Evolutionary conservation across 306 rosid species (phyloP), one percentile per base, ranked within the genome.

Genomic region (Prinsepia uniflora): DNA sequence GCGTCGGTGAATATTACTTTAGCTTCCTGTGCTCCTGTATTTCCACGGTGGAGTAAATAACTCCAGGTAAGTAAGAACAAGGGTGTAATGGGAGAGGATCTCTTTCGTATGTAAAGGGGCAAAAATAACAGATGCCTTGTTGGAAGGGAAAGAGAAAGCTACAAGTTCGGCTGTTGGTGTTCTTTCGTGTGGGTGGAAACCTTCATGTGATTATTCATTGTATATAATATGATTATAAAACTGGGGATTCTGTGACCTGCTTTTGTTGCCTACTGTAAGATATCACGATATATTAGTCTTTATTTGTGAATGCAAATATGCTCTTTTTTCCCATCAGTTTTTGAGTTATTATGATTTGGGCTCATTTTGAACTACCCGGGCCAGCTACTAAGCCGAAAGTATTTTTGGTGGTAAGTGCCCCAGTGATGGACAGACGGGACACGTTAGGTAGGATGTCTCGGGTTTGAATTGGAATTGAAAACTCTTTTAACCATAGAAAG

Each of bases 151-250:
- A 53, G 41, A 12, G 4, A 14, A 10, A 30, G 36, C 2, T 30
- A 30, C 3, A 30, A 30, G 65, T 39, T 53, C 7, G 62, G 41
- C 40, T 53, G 40, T 53, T 19, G 73, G 63, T 53, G 41, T 53
- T 53, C 61, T n/a, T 67, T 6, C 36, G 45, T 22, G 49, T 39
- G 53, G 63, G 63, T 68, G 17, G 73, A 13, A 54, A 41, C 63
- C 34, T 30, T 58, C 6, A 30, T 15, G 71, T 2, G 55, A 40
- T 68, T 50, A 4, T 50, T 68, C 47, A 47, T 14, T 68, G 73
- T 53, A 68, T 34, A 68, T 40, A 68, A 17, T 9, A 19, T 61
- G 46, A 19, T 39, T 15, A 61, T 14, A 30, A 40, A 61, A 61
- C 18, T 40, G 39, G 63, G 36, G 34, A 9, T 40, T 68, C 19